These are phyloP conservation scores for Solanum virginianum DNA, from an alignment of 257 asterid genomes.

Conservation along the genomic window DNA sequence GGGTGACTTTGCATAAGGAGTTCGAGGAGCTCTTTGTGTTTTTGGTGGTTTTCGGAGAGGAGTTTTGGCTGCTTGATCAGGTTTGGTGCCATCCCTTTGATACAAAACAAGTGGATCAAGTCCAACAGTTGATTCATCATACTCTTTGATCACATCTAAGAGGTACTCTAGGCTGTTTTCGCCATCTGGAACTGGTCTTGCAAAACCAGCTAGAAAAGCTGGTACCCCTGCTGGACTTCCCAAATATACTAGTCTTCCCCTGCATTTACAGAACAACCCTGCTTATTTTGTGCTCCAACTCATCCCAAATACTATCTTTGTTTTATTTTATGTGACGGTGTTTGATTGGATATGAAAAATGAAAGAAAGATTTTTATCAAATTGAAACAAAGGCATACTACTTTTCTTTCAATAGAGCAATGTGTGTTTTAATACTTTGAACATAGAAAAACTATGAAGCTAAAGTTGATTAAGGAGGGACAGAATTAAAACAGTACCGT, in stretches of 20 bases:
- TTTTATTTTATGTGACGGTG: not conserved
- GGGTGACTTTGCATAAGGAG: conserved; percentile 28
- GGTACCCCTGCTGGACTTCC: conserved; percentile 54
- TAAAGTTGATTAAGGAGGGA: not conserved
- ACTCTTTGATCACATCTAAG: conserved; percentile 78
- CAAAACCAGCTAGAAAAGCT: conserved; percentile 48
- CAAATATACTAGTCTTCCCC: conserved; percentile 64
- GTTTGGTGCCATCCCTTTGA: conserved; percentile 60
- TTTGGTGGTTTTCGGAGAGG: conserved; percentile 39
- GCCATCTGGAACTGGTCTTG: conserved; percentile 69
- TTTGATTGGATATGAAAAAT: not conserved
- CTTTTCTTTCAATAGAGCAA: not conserved
- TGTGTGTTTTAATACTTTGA: not conserved
- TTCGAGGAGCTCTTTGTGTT: conserved; percentile 16
- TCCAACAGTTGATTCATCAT: conserved; percentile 62
- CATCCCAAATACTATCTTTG: not conserved
- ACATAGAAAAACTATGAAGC: not conserved
- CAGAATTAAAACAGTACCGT: conserved; percentile 21
- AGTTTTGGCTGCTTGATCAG: conserved; percentile 41
- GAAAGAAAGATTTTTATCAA: not conserved
- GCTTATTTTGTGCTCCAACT: not conserved
- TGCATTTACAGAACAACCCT: conserved; percentile 5
- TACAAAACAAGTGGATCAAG: conserved; percentile 65
- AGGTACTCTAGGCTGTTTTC: conserved; percentile 71
- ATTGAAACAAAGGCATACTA: not conserved